Percentiles rank a stretch among this genome's conserved stretches.
Evolutionary conservation across 2,329 filamentous ascomycete species (phyloP).

Genomic region (Beauveria sp.): DNA sequence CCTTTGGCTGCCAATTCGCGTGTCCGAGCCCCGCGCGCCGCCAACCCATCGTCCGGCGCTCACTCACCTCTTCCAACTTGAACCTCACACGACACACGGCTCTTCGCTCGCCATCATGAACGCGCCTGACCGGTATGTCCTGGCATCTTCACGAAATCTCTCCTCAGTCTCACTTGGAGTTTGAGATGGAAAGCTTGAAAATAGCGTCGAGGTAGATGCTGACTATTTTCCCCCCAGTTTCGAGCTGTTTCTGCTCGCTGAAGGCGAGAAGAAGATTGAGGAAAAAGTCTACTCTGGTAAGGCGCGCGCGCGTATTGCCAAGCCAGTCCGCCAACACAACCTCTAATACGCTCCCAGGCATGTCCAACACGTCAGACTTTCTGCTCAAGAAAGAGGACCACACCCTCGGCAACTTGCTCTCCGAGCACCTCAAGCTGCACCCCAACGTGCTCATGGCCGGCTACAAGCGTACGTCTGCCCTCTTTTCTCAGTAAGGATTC

Average conservation of each 20-base stretch:
- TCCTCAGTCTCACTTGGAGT: neutral
- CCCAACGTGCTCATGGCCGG: constrained; percentile 81
- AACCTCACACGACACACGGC: neutral
- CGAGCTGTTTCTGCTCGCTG: constrained; percentile 81
- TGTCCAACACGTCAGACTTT: constrained; percentile 93
- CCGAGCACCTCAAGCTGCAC: constrained; percentile 76
- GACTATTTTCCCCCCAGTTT: constrained; percentile 49
- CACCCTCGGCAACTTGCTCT: constrained; percentile 84
- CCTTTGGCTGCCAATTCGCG: neutral
- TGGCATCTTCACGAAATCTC: neutral
- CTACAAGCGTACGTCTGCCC: constrained; percentile 63
- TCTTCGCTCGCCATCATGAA: constrained; percentile 34
- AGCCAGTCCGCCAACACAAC: neutral
- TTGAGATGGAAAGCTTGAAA: neutral
- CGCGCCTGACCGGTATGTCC: constrained; percentile 47
- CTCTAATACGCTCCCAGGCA: constrained; percentile 40
- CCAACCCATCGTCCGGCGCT: neutral
- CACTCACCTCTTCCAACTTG: neutral
- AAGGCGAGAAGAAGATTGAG: constrained; percentile 90
- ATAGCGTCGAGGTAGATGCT: constrained; percentile 4
- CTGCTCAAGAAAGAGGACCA: constrained; percentile 95
- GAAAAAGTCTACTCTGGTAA: constrained; percentile 82
- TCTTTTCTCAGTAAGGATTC: neutral
- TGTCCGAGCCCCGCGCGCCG: neutral
- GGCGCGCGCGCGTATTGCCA: constrained; percentile 23